Evolutionary conservation across 2,329 filamentous ascomycete genomes (phyloP).

Genomic region (Trichoderma atrobrunneum): DNA sequence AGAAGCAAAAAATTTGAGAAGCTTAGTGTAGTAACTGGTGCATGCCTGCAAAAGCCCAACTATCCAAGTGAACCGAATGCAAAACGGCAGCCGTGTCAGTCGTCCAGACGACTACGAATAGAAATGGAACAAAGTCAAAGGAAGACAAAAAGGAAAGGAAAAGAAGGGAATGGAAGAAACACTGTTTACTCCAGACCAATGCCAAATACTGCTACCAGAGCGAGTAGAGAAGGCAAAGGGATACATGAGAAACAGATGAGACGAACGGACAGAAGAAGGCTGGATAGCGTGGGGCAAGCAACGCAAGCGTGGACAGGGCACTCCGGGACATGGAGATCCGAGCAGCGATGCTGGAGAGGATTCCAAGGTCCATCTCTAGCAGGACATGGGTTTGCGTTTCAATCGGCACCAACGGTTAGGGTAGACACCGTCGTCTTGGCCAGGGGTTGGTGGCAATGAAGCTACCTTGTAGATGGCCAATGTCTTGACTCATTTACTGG

Average conservation of each 20-base stretch:
- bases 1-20: background rate
- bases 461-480: background rate
- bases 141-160: background rate
- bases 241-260: background rate
- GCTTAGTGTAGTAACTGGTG: background rate
- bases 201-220: conserved; percentile 16
- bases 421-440: conserved; percentile 12
- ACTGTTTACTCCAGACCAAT: background rate
- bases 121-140: background rate
- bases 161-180: background rate
- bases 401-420: conserved; percentile 2
- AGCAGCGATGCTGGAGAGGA: background rate
- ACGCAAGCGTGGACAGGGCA: background rate
- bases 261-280: background rate
- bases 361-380: background rate
- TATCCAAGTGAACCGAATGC: background rate
- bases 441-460: background rate
- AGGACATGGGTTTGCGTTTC: conserved; percentile 10
- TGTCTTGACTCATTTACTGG: background rate
- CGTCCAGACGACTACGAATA: conserved; percentile 15
- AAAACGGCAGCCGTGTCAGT: background rate
- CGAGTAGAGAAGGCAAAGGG: background rate
- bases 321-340: conserved; percentile 10
- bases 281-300: background rate
- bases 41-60: background rate